These are phyloP conservation scores for Monosporozyma siamensis DNA, from an alignment of 805 yeast genomes.

Conservation along the genomic window DNA sequence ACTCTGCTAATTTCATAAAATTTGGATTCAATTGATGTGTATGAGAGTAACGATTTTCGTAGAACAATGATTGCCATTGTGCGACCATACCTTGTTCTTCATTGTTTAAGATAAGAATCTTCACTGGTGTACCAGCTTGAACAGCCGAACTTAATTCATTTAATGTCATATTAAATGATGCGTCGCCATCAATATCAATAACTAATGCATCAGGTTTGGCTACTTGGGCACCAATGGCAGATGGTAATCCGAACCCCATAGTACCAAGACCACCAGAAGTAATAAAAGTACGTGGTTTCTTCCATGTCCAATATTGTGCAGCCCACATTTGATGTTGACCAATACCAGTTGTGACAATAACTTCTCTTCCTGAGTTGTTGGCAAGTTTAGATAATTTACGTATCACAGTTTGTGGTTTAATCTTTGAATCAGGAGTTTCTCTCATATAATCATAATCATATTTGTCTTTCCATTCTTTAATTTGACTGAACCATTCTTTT, in stretches of 20 bases:
- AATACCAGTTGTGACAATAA: conserved; percentile 92
- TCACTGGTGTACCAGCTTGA: conserved; percentile 86
- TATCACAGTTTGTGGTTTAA: conserved; percentile 91
- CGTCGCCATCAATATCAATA: conserved; percentile 97
- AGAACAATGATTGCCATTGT: conserved; percentile 97
- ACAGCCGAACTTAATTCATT: conserved; percentile 90
- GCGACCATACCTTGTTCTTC: conserved; percentile 99
- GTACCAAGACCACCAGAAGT: conserved; percentile 99
- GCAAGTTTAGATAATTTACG: conserved; percentile 69
- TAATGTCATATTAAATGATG: conserved; percentile 96
- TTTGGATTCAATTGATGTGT: conserved; percentile 95
- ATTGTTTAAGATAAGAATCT: conserved; percentile 81
- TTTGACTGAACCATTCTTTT: conserved; percentile 67
- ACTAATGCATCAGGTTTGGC: conserved; percentile 92
- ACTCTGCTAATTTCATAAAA: conserved; percentile 84
- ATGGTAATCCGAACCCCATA: conserved; percentile 96
- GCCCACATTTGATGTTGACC: conserved; percentile 99
- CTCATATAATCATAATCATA: conserved; percentile 76
- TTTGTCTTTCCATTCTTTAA: conserved; percentile 73
- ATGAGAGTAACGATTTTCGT: conserved; percentile 95
- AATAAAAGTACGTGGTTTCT: conserved; percentile 81
- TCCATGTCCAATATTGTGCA: conserved; percentile 95
- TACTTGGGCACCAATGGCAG: conserved; percentile 97
- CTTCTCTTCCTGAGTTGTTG: conserved; percentile 47
- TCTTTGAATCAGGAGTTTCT: conserved; percentile 70